These are phyloP conservation scores for Lepiota brunneoincarnata DNA, from an alignment of 768 basidiomycete species.

Conservation along the genomic window DNA sequence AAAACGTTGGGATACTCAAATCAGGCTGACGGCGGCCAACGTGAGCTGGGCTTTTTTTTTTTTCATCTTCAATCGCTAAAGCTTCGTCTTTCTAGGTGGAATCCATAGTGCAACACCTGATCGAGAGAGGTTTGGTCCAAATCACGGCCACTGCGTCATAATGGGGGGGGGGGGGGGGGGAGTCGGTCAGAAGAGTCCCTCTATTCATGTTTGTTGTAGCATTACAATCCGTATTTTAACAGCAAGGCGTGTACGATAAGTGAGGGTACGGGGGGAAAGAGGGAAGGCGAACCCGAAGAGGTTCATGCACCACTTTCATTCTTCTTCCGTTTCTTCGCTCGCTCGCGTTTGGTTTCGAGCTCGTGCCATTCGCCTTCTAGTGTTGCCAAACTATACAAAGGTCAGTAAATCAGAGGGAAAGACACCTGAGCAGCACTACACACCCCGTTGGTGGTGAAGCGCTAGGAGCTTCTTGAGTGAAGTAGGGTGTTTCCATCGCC, in stretches of 20 bases:
- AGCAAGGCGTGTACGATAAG: constrained; percentile 3
- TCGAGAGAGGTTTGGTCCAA: constrained; percentile 65
- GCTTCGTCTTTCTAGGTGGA: constrained; percentile 56
- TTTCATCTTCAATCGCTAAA: background rate
- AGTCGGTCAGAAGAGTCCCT: too few species aligned
- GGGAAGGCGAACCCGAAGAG: background rate
- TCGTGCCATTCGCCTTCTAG: constrained; percentile 98
- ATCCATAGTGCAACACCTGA: constrained; percentile 80
- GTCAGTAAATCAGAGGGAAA: background rate
- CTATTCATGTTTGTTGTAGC: constrained; percentile 6
- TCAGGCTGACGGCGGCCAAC: constrained; percentile 83
- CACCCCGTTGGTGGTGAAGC: constrained; percentile 79
- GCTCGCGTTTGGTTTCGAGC: constrained; percentile 90
- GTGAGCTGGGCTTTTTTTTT: constrained; percentile 41
- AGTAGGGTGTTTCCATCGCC: constrained; percentile 84
- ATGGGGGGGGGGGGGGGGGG: too few species aligned
- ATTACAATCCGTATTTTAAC: constrained; percentile 14
- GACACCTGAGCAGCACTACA: constrained; percentile 27
- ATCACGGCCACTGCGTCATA: constrained; percentile 24
- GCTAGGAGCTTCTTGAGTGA: constrained; percentile 72
- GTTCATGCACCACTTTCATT: constrained; percentile 36
- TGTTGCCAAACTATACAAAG: constrained; percentile 56
- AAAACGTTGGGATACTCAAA: constrained; percentile 95
- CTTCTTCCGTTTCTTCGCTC: constrained; percentile 76
- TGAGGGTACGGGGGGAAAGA: background rate